Percentiles rank a stretch among this genome's conserved stretches.
phyloP scores from a whole-genome alignment of 306 rosid genomes.

The Sophora flavescens region DNA sequence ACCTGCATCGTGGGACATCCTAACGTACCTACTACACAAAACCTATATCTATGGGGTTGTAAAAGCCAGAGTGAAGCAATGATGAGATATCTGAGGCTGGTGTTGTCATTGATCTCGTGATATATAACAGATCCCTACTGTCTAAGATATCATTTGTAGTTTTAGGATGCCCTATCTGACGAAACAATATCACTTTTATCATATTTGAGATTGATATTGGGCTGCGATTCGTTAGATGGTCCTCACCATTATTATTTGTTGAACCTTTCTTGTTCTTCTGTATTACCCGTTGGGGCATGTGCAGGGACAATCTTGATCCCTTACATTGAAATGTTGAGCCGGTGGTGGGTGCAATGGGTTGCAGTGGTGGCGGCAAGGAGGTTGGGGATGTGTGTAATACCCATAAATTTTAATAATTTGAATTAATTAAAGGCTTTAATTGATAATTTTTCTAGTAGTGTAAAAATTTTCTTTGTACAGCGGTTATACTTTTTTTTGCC shows the following conservation, averaged over 20 bases:
- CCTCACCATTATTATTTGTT: slow-evolving; percentile 52
- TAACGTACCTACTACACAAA: slow-evolving; percentile 54
- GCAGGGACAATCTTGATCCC: too few species aligned
- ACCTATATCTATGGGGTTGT: slow-evolving; percentile 60
- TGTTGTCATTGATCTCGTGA: slow-evolving; percentile 31
- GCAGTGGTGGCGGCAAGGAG: too few species aligned
- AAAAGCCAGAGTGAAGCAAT: slow-evolving; percentile 51
- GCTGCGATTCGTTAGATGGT: slow-evolving; percentile 58
- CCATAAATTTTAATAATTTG: too few species aligned
- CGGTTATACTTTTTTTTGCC: too few species aligned
- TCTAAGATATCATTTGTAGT: slow-evolving; percentile 9
- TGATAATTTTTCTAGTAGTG: too few species aligned
- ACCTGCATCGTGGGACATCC: slow-evolving; percentile 55
- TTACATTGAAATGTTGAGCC: too few species aligned
- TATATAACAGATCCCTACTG: slow-evolving; percentile 18
- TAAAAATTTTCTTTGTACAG: too few species aligned
- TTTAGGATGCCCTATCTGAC: slow-evolving; percentile 55
- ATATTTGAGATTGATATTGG: slow-evolving; percentile 65
- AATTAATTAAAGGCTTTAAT: too few species aligned
- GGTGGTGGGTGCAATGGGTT: too few species aligned
- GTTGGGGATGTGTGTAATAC: too few species aligned
- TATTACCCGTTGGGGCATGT: too few species aligned
- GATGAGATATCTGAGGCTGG: slow-evolving; percentile 41
- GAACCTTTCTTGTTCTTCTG: too few species aligned
- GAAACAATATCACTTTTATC: slow-evolving; percentile 60